These are phyloP conservation scores for Blastobotrys raffinosifermentans DNA, from an alignment of 1,139 yeast species.

Conservation along the genomic window DNA sequence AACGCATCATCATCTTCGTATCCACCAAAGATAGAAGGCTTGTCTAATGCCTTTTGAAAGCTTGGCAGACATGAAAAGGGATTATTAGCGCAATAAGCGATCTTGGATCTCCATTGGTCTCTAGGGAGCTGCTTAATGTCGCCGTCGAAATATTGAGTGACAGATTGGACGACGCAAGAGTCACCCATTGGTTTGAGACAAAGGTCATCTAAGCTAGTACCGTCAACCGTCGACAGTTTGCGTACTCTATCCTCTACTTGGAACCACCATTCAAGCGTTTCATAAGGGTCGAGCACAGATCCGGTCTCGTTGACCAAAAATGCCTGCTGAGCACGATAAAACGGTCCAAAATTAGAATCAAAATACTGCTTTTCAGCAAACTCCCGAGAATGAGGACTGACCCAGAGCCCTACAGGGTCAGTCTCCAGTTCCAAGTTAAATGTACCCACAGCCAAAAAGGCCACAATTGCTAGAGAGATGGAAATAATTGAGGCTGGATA, in stretches of 20 bases:
- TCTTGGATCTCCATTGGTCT: slow-evolving; percentile 47
- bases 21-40: slow-evolving; percentile 64
- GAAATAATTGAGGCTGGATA: slow-evolving; percentile 54
- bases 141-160: slow-evolving; percentile 82
- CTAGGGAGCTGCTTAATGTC: slow-evolving; percentile 47
- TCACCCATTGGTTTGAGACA: slow-evolving; percentile 74
- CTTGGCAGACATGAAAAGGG: slow-evolving; percentile 89
- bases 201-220: slow-evolving; percentile 50
- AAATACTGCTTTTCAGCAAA: slow-evolving; percentile 61
- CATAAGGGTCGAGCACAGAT: slow-evolving; percentile 58
- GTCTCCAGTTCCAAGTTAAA: slow-evolving; percentile 56
- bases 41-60: slow-evolving; percentile 84
- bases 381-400: slow-evolving; percentile 71
- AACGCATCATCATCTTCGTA: slow-evolving; percentile 42
- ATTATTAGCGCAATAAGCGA: slow-evolving; percentile 59
- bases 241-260: slow-evolving; percentile 57
- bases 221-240: slow-evolving; percentile 20
- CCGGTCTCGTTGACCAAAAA: slow-evolving; percentile 68
- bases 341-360: slow-evolving; percentile 83
- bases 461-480: slow-evolving; percentile 40
- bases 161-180: slow-evolving; percentile 82
- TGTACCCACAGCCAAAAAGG: slow-evolving; percentile 50
- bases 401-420: slow-evolving; percentile 84
- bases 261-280: slow-evolving; percentile 82
- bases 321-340: slow-evolving; percentile 82